Evolutionary conservation across 148 eudicot genomes (phyloP).

Genomic region (Amaranthus hypochondriacus): DNA sequence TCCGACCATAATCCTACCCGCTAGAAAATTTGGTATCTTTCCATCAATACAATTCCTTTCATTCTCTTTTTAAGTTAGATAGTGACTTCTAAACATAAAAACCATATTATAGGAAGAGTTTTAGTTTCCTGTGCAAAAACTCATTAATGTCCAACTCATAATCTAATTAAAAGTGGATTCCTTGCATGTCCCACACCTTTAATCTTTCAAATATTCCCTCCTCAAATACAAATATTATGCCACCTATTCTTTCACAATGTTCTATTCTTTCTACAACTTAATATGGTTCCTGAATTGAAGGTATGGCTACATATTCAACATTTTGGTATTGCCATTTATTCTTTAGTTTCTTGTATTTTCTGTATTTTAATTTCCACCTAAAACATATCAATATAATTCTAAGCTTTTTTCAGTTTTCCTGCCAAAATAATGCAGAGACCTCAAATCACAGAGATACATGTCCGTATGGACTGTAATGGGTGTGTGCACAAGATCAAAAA

Average conservation of each 20-base stretch:
- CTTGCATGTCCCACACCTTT: constrained; percentile 63
- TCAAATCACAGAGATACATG: constrained; percentile 69
- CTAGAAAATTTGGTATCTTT: background rate
- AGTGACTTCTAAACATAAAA: constrained; percentile 21
- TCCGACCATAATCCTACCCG: no score
- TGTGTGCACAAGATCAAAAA: constrained; percentile 93
- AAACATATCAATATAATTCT: constrained; percentile 5
- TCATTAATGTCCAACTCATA: constrained; percentile 20
- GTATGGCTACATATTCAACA: constrained; percentile 30
- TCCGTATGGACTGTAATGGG: constrained; percentile 93
- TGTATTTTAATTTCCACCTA: background rate
- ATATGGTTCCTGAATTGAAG: constrained; percentile 56
- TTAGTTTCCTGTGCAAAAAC: constrained; percentile 13
- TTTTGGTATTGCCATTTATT: background rate
- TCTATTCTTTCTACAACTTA: constrained; percentile 19
- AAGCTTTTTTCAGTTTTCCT: constrained; percentile 22
- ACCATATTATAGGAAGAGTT: constrained; percentile 7
- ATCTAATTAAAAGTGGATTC: constrained; percentile 46
- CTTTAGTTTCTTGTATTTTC: background rate
- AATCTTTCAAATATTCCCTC: constrained; percentile 67
- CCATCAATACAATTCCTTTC: constrained; percentile 4
- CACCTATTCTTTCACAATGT: constrained; percentile 22
- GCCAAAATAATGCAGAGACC: constrained; percentile 61
- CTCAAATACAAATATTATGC: constrained; percentile 44
- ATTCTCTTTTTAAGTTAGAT: constrained; percentile 2